phyloP scores from a whole-genome alignment of 2,329 filamentous ascomycete genomes.

The Colletotrichum aenigma region DNA sequence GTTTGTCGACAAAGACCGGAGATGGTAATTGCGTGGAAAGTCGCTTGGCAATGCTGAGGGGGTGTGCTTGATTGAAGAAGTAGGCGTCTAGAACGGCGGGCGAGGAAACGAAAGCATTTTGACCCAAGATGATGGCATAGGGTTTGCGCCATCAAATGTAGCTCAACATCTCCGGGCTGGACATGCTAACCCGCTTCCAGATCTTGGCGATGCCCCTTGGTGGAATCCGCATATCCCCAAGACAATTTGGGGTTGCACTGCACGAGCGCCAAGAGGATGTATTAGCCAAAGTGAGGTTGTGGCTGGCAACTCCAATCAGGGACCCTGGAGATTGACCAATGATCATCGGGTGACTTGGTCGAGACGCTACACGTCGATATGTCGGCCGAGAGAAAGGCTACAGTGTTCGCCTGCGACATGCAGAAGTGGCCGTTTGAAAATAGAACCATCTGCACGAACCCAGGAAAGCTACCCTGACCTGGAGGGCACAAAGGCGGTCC shows the following conservation, averaged over 20 bases:
- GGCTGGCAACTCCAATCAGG: neutral
- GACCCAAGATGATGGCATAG: neutral
- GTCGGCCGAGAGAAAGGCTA: neutral
- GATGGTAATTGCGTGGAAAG: neutral
- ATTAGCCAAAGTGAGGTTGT: neutral
- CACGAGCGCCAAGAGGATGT: neutral
- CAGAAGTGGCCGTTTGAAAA: neutral
- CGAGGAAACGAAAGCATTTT: conserved; percentile 4
- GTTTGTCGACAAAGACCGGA: neutral
- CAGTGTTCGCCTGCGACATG: neutral
- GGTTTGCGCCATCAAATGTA: neutral
- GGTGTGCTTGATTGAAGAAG: neutral
- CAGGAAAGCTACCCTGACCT: neutral
- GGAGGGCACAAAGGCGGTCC: neutral
- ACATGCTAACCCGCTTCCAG: conserved; percentile 7
- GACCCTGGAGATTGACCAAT: neutral
- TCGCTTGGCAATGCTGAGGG: neutral
- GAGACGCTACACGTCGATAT: neutral
- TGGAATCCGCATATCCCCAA: conserved; percentile 2
- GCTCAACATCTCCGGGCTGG: neutral
- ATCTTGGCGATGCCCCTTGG: conserved; percentile 4
- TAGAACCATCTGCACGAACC: neutral
- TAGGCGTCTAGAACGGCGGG: neutral
- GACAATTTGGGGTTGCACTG: conserved; percentile 5
- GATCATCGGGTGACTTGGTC: neutral